These are phyloP conservation scores for Pythium diclinum DNA, from an alignment of 352 stramenopile genomes.

Conservation along the genomic window DNA sequence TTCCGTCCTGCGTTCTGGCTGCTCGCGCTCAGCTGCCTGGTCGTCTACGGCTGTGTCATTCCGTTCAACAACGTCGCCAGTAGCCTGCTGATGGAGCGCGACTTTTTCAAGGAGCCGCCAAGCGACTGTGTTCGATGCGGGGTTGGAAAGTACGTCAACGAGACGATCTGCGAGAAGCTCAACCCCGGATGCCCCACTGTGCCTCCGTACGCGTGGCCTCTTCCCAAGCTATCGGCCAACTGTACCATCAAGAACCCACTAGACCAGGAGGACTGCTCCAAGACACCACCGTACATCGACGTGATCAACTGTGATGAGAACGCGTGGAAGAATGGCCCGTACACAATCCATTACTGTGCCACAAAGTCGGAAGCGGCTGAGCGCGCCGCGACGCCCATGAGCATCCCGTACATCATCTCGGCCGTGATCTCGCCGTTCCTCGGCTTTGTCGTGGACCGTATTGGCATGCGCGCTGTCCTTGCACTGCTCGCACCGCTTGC, in stretches of 20 bases:
- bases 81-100: conserved; percentile 89
- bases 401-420: conserved; percentile 92
- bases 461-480: conserved; percentile 83
- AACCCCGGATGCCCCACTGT: conserved; percentile 50
- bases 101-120: conserved; percentile 80
- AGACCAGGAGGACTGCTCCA: conserved; percentile 62
- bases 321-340: conserved; percentile 61
- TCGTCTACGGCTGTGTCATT: conserved; percentile 92
- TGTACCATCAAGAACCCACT: conserved; percentile 62
- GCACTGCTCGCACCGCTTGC: conserved; percentile 70
- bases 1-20: conserved; percentile 89
- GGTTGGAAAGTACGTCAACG: conserved; percentile 44
- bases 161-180: conserved; percentile 54
- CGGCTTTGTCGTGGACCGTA: conserved; percentile 88
- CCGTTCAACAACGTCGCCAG: conserved; percentile 94
- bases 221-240: conserved; percentile 63
- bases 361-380: conserved; percentile 60
- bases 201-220: conserved; percentile 70
- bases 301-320: conserved; percentile 79
- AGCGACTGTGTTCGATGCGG: conserved; percentile 49
- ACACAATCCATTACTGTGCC: conserved; percentile 55
- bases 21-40: conserved; percentile 85
- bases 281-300: conserved; percentile 53
- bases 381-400: conserved; percentile 86
- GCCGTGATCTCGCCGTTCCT: conserved; percentile 87